Percentiles rank a stretch among this genome's conserved stretches.
Conservation (phyloP, 768 basidiomycete genomes). For the Pseudohyphozyma bogoriensis region DNA sequence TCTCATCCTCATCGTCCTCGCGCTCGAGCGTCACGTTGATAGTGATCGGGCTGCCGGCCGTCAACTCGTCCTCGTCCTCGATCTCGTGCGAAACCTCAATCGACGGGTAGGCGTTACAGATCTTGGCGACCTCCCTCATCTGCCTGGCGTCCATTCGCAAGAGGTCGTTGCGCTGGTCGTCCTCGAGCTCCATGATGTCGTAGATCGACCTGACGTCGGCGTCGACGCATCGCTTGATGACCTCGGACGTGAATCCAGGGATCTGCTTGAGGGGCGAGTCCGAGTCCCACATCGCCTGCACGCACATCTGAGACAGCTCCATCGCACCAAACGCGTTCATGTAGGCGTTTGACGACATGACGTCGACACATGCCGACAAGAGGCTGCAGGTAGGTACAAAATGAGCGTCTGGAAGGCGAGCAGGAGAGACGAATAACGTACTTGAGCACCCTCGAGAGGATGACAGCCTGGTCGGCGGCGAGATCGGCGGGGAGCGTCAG, state of each 20-base stretch:
- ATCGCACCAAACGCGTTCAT: constrained; percentile 88
- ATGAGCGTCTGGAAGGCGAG: constrained; percentile 1
- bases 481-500: constrained; percentile 86
- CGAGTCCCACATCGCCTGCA: constrained; percentile 94
- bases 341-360: constrained; percentile 96
- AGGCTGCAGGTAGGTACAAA: constrained; percentile 17
- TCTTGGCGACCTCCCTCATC: constrained; percentile 88
- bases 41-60: constrained; percentile 70
- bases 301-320: constrained; percentile 98
- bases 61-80: constrained; percentile 69
- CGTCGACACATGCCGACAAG: constrained; percentile 82
- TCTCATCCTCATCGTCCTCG: constrained; percentile 62
- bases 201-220: constrained; percentile 81
- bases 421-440: neutral
- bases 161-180: constrained; percentile 68
- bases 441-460: constrained; percentile 83
- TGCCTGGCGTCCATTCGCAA: constrained; percentile 74
- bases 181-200: constrained; percentile 98
- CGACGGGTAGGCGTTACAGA: constrained; percentile 90
- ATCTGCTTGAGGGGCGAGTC: constrained; percentile 93
- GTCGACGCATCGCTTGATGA: constrained; percentile 73
- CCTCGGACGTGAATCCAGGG: constrained; percentile 87
- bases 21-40: constrained; percentile 68
- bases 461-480: constrained; percentile 75
- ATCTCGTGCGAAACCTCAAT: constrained; percentile 78